Base-by-base conservation (phyloP, 2,329 filamentous ascomycete species). In the Cytospora paraplurivora region DNA sequence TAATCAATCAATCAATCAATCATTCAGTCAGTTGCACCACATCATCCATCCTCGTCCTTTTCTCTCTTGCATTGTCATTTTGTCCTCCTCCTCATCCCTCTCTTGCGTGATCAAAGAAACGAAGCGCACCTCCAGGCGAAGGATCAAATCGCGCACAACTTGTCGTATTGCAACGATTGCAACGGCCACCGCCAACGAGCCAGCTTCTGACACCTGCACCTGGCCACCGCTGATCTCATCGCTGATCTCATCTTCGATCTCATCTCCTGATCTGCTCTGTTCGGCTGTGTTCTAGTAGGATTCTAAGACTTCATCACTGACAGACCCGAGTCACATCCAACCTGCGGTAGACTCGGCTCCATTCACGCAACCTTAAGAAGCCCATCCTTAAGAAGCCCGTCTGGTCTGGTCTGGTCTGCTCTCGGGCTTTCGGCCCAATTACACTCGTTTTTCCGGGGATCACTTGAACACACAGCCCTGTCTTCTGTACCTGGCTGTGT, bases 391-490 rank as follows among this genome's bases (percentile, higher is more conserved):
- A 19, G 19, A 44, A 44, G 15, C 12, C 12, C 12, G n/a, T n/a
- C n/a, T n/a, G n/a, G n/a, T n/a, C n/a, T n/a, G n/a, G 47, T 49
- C 38, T 34, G 34, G 7, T 11, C 37, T 5, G 27, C 4, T 38
- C 7, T 41, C 56, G 81, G 81, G 80, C 80, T 77, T 84, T 71
- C 66, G 79, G 84, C 73, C 82, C 81, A 72, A 77, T 85, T 84
- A 74, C 82, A 72, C 74, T 85, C 82, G 81, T 81, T 82, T 73
- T 56, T 38, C 17, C 27, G 27, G 27, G 27, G 27, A 49, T 33
- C 32, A 57, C 13, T 47, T 17, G n/a, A 21, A n/a, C 41, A 44
- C 11, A 44, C 27, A 27, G 4, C 27, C 27, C 27, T 27, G 27
- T 27, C 27, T 27, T 27, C 27, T n/a, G 27, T 27, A 4, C 27